Conservation (phyloP, 1,139 yeast genomes). For the Diutina neorugosa region DNA sequence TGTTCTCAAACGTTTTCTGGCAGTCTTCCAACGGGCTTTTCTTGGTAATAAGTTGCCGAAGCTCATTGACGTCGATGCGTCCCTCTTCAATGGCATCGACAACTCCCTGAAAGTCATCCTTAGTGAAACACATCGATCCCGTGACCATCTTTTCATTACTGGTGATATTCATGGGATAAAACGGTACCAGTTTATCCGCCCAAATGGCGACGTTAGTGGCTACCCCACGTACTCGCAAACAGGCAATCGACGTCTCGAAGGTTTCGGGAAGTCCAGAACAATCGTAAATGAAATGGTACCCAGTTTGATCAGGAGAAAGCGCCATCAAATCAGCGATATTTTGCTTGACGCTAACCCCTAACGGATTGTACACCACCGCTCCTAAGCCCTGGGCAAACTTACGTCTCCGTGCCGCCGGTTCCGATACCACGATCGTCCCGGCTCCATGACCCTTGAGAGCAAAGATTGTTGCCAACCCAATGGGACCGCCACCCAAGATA, state of each 20-base stretch:
- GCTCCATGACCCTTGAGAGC: background rate
- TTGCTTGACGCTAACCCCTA: background rate
- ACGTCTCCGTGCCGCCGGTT: background rate
- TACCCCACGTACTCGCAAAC: background rate
- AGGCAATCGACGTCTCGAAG: background rate
- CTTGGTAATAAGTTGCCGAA: background rate
- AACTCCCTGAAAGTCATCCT: background rate
- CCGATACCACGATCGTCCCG: background rate
- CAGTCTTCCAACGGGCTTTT: background rate
- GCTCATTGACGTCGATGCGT: background rate
- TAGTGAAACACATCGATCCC: constrained; percentile 2
- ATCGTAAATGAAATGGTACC: background rate
- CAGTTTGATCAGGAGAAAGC: background rate
- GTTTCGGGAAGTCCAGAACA: constrained; percentile 3
- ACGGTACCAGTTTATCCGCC: constrained; percentile 3
- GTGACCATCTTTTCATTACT: background rate
- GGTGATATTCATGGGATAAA: background rate
- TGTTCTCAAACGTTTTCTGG: background rate
- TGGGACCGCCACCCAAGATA: background rate
- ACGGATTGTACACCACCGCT: background rate
- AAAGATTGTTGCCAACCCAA: background rate
- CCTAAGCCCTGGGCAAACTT: background rate
- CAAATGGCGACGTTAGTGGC: constrained; percentile 4
- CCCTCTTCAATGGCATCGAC: background rate
- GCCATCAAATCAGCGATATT: background rate